These are phyloP conservation scores for Sparassis latifolia DNA, from an alignment of 1,284 basidiomycete genomes.

Conservation along the genomic window DNA sequence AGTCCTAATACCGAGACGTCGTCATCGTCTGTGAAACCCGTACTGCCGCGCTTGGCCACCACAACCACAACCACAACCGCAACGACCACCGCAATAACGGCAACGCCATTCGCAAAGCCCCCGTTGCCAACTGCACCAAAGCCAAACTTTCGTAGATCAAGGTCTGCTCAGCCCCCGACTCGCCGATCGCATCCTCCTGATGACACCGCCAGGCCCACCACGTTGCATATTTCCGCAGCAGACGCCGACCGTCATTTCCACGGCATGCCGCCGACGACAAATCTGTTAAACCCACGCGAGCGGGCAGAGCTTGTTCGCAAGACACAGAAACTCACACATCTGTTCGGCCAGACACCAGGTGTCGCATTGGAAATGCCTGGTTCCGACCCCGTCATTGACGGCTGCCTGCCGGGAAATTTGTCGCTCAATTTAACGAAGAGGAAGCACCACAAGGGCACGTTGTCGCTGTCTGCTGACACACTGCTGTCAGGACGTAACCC, in stretches of 20 bases:
- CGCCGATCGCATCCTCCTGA: slow-evolving; percentile 1
- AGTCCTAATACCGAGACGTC: slow-evolving; percentile 10
- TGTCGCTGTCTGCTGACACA: slow-evolving; percentile 34
- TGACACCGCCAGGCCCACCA: not conserved
- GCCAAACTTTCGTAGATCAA: slow-evolving; percentile 23
- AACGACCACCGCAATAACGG: no score
- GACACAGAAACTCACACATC: slow-evolving; percentile 69
- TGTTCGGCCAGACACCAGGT: slow-evolving; percentile 65
- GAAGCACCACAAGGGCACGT: slow-evolving; percentile 28
- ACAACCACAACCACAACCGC: not conserved
- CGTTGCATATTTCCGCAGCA: not conserved
- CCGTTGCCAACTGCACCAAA: slow-evolving; percentile 34
- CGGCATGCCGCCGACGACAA: slow-evolving; percentile 50
- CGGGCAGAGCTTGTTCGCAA: slow-evolving; percentile 68
- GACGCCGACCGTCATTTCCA: no score
- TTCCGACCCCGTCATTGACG: slow-evolving; percentile 11
- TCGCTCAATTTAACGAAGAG: slow-evolving; percentile 12
- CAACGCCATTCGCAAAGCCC: slow-evolving; percentile 22
- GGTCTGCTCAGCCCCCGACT: slow-evolving; percentile 13
- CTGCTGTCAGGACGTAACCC: slow-evolving; percentile 10
- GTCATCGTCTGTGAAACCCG: slow-evolving; percentile 9
- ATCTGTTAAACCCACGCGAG: slow-evolving; percentile 57
- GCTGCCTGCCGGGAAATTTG: slow-evolving; percentile 12
- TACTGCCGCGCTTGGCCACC: slow-evolving; percentile 11
- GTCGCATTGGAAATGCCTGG: slow-evolving; percentile 11